Conservation (phyloP, 164 flowering plant species). For the Liriodendron chinense region DNA sequence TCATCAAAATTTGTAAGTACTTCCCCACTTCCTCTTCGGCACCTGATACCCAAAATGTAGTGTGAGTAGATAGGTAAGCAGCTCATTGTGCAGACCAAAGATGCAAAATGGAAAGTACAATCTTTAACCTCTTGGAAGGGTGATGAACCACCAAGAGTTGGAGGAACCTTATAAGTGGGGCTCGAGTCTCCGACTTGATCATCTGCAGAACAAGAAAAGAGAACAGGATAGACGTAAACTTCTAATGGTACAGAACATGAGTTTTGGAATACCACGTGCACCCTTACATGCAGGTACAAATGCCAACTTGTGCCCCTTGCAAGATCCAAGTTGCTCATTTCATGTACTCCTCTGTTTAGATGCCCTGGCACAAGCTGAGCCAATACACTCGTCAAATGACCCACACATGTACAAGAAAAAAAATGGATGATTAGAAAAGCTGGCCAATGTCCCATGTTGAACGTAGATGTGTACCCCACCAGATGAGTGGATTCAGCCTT, state of each 20-base stretch:
- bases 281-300: background rate
- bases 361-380: no score
- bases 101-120: background rate
- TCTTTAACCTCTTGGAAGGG: conserved; percentile 77
- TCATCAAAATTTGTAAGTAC: conserved; percentile 83
- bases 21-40: conserved; percentile 92
- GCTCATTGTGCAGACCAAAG: background rate
- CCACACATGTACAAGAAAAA: no score
- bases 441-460: no score
- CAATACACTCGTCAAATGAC: no score
- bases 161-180: conserved; percentile 73
- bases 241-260: background rate
- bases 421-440: no score
- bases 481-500: no score
- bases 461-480: no score
- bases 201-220: conserved; percentile 41
- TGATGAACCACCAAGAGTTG: conserved; percentile 88
- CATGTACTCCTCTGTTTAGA: no score
- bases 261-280: background rate
- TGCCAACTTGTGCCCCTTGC: no score
- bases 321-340: no score
- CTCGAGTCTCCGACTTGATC: conserved; percentile 76
- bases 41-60: conserved; percentile 43
- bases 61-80: conserved; percentile 9
- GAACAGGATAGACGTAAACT: background rate